Evolutionary conservation across 495 filamentous ascomycete species (phyloP).

Genomic region (Podospora fimiseda): DNA sequence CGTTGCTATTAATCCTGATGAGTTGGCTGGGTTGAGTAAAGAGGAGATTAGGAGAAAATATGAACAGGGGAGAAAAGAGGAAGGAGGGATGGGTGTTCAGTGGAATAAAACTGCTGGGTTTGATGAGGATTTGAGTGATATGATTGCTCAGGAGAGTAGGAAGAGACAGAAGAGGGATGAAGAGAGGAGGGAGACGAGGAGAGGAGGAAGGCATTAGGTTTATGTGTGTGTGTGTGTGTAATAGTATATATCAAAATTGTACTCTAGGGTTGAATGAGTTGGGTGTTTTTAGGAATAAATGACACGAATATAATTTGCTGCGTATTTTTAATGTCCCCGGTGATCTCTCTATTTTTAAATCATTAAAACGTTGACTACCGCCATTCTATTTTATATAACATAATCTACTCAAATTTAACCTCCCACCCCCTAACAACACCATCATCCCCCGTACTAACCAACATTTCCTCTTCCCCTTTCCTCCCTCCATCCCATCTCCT

Average conservation of each 20-base stretch:
- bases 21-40: constrained; percentile 60
- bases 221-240: neutral
- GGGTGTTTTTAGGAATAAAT: neutral
- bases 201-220: constrained; percentile 12
- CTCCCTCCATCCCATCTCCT: constrained; percentile 48
- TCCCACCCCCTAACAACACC: neutral
- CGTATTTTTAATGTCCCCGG: too few species aligned
- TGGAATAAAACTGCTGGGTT: constrained; percentile 52
- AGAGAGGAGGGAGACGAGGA: constrained; percentile 54
- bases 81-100: constrained; percentile 54
- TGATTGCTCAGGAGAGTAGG: constrained; percentile 90
- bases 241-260: neutral
- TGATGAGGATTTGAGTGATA: constrained; percentile 90
- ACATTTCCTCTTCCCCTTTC: constrained; percentile 66
- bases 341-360: too few species aligned
- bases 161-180: constrained; percentile 85
- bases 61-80: constrained; percentile 67
- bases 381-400: too few species aligned
- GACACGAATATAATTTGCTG: neutral
- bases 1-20: constrained; percentile 79
- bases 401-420: constrained; percentile 28
- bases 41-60: constrained; percentile 55
- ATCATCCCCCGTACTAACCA: constrained; percentile 77
- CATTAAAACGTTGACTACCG: too few species aligned
- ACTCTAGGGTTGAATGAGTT: neutral